Evolutionary conservation across 352 stramenopile species (phyloP), one percentile per base, ranked within the genome.

Genomic region (Phytophthora melonis): DNA sequence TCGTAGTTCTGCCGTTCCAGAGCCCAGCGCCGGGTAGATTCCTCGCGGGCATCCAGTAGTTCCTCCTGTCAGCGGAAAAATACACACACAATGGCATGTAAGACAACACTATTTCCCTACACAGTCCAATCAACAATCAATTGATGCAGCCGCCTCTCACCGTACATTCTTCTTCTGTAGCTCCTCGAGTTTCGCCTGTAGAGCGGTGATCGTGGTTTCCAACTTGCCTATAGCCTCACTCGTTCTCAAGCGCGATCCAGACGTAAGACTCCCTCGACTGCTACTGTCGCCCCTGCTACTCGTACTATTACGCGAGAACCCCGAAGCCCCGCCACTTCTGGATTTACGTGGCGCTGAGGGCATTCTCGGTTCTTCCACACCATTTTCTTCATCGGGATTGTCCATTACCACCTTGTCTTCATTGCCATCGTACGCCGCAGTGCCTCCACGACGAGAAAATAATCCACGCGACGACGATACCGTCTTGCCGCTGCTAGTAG

Each of bases 121-220:
- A n/a, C n/a, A n/a, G n/a, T n/a, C n/a, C n/a, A n/a, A n/a, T n/a
- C n/a, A n/a, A n/a, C n/a, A n/a, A 13, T 18, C 5, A 34, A 58
- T 1, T 27, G 3, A 34, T 7, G 10, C 53, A 60, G 18, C 32
- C 76, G 39, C 52, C 39, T 68, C 72, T 76, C 62, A 78, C 70
- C 83, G 72, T 88, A 92, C 87, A 81, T 94, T 94, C 68, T 91
- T 88, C 58, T 88, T 86, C 57, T 92, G 82, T 3, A 92, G 72
- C 62, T 92, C 85, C 72, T 94, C 85, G 6, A 92, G 59, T 66
- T 91, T 94, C 32, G 64, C 47, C 6, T 87, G 83, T 0, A 94
- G 74, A 18, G 79, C 79, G 23, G 68, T 74, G 39, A 91, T 81
- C 5, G 85, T 90, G n/a, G 69, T 80, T 58, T 94, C 85, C 18